A percentile compares a stretch with the other conserved stretches of the same genome.
These are phyloP conservation scores for Fragaria nilgerrensis DNA, from an alignment of 306 rosid species.

Conservation along the genomic window DNA sequence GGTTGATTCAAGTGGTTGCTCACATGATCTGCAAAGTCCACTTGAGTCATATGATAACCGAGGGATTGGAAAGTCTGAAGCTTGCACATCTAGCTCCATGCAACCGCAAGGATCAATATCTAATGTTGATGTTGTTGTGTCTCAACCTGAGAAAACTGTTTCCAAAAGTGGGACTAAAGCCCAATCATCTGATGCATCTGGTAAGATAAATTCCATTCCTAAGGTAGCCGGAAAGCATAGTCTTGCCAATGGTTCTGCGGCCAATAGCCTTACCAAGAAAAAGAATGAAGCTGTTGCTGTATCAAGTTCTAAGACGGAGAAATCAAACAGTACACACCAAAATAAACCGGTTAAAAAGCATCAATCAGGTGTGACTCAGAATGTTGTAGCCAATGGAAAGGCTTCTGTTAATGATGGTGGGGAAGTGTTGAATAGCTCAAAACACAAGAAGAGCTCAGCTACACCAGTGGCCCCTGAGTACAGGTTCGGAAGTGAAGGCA, in stretches of 20 bases:
- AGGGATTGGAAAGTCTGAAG: constrained; percentile 20
- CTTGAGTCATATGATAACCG: constrained; percentile 18
- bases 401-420: constrained; percentile 23
- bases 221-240: constrained; percentile 33
- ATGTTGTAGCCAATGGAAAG: constrained; percentile 23
- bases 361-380: constrained; percentile 15
- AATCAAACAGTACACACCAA: constrained; percentile 26
- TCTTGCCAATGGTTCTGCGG: constrained; percentile 31
- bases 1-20: constrained; percentile 12
- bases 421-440: constrained; percentile 32
- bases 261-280: constrained; percentile 21
- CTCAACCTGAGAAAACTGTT: constrained; percentile 35
- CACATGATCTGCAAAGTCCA: constrained; percentile 15
- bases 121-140: constrained; percentile 23
- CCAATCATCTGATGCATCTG: constrained; percentile 35
- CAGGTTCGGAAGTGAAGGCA: constrained; percentile 55
- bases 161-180: constrained; percentile 30
- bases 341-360: constrained; percentile 21
- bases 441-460: constrained; percentile 41
- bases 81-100: constrained; percentile 21
- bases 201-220: constrained; percentile 31
- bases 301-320: constrained; percentile 33
- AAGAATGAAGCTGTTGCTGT: constrained; percentile 29
- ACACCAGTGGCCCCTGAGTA: constrained; percentile 53
- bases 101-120: constrained; percentile 20